These are phyloP conservation scores for Botrytis sinoallii DNA, from an alignment of 2,329 filamentous ascomycete species.

Conservation along the genomic window DNA sequence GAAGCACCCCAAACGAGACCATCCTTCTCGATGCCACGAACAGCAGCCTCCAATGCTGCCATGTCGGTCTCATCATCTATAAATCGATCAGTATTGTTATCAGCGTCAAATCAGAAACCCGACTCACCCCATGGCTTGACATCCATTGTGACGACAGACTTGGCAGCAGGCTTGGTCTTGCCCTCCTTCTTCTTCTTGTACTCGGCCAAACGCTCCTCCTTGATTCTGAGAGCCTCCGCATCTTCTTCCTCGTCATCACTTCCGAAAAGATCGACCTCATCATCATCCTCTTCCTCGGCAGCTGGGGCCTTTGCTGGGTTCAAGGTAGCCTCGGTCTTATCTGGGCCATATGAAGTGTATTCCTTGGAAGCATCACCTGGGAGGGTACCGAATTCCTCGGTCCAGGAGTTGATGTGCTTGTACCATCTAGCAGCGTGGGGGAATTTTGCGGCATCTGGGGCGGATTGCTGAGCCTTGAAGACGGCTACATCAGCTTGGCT, in stretches of 20 bases:
- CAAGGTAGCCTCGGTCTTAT: constrained; percentile 69
- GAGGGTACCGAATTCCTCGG: constrained; percentile 87
- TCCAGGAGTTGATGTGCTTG: constrained; percentile 94
- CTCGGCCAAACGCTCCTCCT: constrained; percentile 85
- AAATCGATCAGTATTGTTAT: constrained; percentile 27
- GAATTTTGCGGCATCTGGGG: constrained; percentile 81
- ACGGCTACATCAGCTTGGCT: constrained; percentile 94
- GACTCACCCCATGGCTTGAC: constrained; percentile 96
- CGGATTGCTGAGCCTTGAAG: constrained; percentile 81
- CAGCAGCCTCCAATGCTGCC: constrained; percentile 72
- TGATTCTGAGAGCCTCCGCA: constrained; percentile 76
- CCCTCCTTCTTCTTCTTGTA: constrained; percentile 96
- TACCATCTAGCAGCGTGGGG: constrained; percentile 96
- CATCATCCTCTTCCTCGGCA: constrained; percentile 72
- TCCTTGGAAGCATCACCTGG: constrained; percentile 87
- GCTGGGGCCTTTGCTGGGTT: constrained; percentile 83
- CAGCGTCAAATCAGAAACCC: not conserved
- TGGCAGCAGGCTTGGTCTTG: constrained; percentile 88
- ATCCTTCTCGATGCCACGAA: constrained; percentile 83
- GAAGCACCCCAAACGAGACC: constrained; percentile 95
- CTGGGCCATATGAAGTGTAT: constrained; percentile 88
- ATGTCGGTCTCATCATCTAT: constrained; percentile 92
- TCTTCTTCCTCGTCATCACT: constrained; percentile 93
- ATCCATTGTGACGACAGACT: constrained; percentile 93
- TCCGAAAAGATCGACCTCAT: constrained; percentile 91